Base-by-base conservation (phyloP, 192 early-diverging fungal species). In the Phlyctochytrium planicorne region DNA sequence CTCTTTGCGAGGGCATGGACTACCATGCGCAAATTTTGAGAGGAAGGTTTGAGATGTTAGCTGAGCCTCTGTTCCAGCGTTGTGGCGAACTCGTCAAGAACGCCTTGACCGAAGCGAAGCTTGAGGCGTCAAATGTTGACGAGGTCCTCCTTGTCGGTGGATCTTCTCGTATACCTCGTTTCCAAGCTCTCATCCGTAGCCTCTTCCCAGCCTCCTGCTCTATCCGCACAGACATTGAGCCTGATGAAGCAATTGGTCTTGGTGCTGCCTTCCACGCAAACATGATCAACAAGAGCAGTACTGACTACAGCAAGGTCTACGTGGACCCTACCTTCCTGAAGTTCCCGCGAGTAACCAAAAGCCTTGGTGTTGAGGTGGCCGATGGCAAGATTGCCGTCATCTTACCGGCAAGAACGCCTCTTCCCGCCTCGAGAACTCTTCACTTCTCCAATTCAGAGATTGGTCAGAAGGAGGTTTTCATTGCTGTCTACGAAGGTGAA, bases 131-230 rank as follows among this genome's bases (percentile, higher is more conserved):
- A 40, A 89, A 90, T 63, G 78, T 98, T 68, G 94, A 96, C 75
- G 86, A 94, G 80, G 93, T 98, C 47, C 77, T 98, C 30, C 68
- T 96, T 61, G 90, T 92, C 47, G 96, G 96, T 61, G 96, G 96
- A 60, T 85, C 90, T 25, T 84, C 87, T 59, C 85, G 93, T 34
- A 91, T 96, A 70, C 94, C 95, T 66, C 86, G 89, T 69, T 89
- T 96, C 80, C 89, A 92, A 80, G 68, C 85, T 31, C 81, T 86
- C 29, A 80, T 96, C 24, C 85, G 87, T 17, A 76, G 79, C 24
- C 71, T 93, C 63, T 96, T 98, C 82, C 70, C 71, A 37, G 78
- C 82, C 30, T 82, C 87, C 59, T 78, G 84, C 55, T 82, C 88
- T 33, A 80, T 97, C 71, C 86, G 87, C 57, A 80, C 81, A 40